A percentile compares a stretch with the other conserved stretches of the same genome.
These are phyloP conservation scores for Acanthochlamys bracteata DNA, from an alignment of 106 monocot genomes.

Conservation along the genomic window DNA sequence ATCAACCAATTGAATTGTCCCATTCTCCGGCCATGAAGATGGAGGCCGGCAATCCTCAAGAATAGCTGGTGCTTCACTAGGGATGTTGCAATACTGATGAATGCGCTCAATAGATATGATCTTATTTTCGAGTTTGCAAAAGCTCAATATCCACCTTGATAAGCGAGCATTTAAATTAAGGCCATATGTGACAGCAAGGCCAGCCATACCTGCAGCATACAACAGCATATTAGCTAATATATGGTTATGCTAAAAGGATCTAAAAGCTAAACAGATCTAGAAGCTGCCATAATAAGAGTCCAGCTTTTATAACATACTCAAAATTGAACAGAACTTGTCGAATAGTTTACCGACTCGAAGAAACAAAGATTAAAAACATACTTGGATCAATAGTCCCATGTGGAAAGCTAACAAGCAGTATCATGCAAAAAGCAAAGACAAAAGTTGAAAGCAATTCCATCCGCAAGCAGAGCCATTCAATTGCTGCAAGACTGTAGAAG, in stretches of 20 bases:
- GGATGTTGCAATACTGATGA: constrained; percentile 81
- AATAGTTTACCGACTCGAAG: neutral
- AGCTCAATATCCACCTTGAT: constrained; percentile 95
- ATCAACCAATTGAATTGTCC: constrained; percentile 74
- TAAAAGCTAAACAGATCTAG: too few relatives aligned
- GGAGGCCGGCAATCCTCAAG: constrained; percentile 57
- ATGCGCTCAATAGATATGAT: constrained; percentile 96
- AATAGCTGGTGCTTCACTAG: constrained; percentile 72
- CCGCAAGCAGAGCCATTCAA: constrained; percentile 96
- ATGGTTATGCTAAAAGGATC: too few relatives aligned
- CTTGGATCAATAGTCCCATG: constrained; percentile 97
- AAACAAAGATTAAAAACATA: neutral
- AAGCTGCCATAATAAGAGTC: too few relatives aligned
- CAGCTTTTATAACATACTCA: too few relatives aligned
- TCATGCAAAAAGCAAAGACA: constrained; percentile 97
- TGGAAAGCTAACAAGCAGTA: constrained; percentile 87
- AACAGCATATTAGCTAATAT: neutral
- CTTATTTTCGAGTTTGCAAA: constrained; percentile 97
- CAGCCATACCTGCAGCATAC: constrained; percentile 76
- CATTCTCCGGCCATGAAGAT: constrained; percentile 66
- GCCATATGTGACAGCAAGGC: constrained; percentile 97
- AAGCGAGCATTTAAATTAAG: constrained; percentile 89
- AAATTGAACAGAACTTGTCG: neutral
- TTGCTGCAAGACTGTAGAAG: constrained; percentile 87
- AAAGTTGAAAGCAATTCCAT: constrained; percentile 97